A percentile compares a stretch with the other conserved stretches of the same genome.
Conservation (phyloP, 768 basidiomycete genomes). For the Amanita polypyramis region DNA sequence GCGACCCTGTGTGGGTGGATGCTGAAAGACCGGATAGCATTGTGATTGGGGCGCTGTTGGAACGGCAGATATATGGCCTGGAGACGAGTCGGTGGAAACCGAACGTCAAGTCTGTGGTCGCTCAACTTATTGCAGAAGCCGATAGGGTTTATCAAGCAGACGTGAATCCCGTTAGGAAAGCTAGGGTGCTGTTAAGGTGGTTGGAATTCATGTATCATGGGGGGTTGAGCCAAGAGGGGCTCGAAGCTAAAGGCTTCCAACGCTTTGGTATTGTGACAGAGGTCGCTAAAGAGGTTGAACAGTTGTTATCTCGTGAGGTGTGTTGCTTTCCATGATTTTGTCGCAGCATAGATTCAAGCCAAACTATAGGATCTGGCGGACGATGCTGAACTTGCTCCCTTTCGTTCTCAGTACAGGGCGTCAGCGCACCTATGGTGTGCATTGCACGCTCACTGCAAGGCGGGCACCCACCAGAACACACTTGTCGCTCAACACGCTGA, state of each 20-base stretch:
- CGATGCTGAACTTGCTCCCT: slow-evolving; percentile 23
- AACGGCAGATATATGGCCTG: slow-evolving; percentile 48
- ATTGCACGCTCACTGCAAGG: slow-evolving; percentile 55
- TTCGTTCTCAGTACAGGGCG: slow-evolving; percentile 38
- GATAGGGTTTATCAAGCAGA: slow-evolving; percentile 36
- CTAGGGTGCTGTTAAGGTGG: slow-evolving; percentile 42
- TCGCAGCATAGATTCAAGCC: background rate
- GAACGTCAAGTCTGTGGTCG: slow-evolving; percentile 31
- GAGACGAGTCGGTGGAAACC: slow-evolving; percentile 49
- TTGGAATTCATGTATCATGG: slow-evolving; percentile 42
- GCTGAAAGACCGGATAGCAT: slow-evolving; percentile 13
- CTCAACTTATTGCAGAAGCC: slow-evolving; percentile 35
- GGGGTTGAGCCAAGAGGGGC: slow-evolving; percentile 15
- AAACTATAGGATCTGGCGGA: slow-evolving; percentile 21
- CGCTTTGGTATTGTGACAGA: slow-evolving; percentile 22
- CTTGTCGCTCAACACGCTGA: slow-evolving; percentile 43
- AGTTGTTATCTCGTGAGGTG: slow-evolving; percentile 34
- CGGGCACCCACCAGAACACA: slow-evolving; percentile 29
- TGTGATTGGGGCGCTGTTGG: slow-evolving; percentile 46
- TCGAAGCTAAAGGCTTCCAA: slow-evolving; percentile 12
- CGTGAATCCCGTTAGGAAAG: slow-evolving; percentile 46
- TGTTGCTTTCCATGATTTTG: background rate
- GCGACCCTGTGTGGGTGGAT: slow-evolving; percentile 5
- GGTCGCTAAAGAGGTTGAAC: slow-evolving; percentile 31
- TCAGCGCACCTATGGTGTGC: slow-evolving; percentile 58